These are phyloP conservation scores for Ascochyta fabae DNA, from an alignment of 2,329 filamentous ascomycete genomes.

Conservation along the genomic window DNA sequence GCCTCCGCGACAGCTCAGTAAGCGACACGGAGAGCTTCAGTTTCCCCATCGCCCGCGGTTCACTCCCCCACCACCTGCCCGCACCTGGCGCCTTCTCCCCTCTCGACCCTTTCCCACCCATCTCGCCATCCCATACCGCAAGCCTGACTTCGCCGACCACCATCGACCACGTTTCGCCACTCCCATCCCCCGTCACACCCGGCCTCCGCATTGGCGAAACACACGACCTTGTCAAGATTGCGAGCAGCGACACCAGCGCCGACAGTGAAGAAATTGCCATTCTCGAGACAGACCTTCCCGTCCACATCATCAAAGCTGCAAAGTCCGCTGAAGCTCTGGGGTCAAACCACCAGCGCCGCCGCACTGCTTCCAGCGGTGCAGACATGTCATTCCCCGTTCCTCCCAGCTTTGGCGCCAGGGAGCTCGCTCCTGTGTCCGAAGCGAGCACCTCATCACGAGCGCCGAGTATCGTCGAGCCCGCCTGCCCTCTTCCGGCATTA, in stretches of 20 bases:
- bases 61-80: constrained; percentile 29
- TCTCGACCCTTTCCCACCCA: constrained; percentile 39
- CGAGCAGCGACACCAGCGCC: constrained; percentile 43
- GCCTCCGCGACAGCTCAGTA: constrained; percentile 39
- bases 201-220: constrained; percentile 34
- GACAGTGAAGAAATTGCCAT: constrained; percentile 39
- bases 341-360: constrained; percentile 36
- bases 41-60: constrained; percentile 25
- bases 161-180: constrained; percentile 37
- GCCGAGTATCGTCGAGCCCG: constrained; percentile 31
- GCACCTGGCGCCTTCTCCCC: constrained; percentile 40
- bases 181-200: constrained; percentile 48
- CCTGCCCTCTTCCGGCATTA: not conserved
- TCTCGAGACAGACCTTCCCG: constrained; percentile 29
- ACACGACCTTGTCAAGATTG: constrained; percentile 45
- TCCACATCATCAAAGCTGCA: constrained; percentile 32
- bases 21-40: constrained; percentile 27
- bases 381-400: constrained; percentile 33
- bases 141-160: constrained; percentile 42
- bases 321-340: constrained; percentile 18
- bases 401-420: constrained; percentile 17
- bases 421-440: constrained; percentile 34
- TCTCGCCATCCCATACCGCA: constrained; percentile 32
- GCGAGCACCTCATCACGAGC: constrained; percentile 26
- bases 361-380: constrained; percentile 45